Base-by-base conservation (phyloP, 2,329 filamentous ascomycete genomes). In the Sarocladium kiliense region DNA sequence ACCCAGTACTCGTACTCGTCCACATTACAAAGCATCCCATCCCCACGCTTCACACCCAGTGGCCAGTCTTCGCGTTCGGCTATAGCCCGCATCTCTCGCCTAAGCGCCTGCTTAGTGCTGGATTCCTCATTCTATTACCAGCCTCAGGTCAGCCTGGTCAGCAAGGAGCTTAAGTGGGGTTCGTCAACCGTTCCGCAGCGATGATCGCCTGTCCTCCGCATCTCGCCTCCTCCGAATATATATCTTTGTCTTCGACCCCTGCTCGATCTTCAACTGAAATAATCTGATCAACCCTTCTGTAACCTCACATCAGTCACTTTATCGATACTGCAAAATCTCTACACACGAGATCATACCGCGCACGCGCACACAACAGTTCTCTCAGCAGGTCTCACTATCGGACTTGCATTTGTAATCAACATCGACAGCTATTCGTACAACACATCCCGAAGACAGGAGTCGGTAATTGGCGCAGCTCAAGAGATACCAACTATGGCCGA, bases 21-120 rank as follows among this genome's bases (percentile, higher is more conserved):
- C 25, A 49, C 47, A 51, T 51, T 51, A 51, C 47, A 34, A 51
- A 51, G 47, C 47, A 51, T 51, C 30, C n/a, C 44, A 49, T 19
- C 10, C 25, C 14, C 21, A 25, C 21, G 23, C 9, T 23, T 9
- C 44, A 11, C 23, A 49, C 3, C 11, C 21, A 9, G n/a, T 9
- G 23, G 11, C 7, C 18, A 19, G 21, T 12, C 4, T 25, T 45
- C 21, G 18, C 23, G 19, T 9, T 45, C 7, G 41, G 11, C 21
- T 44, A 18, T 16, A 44, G 19, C 41, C 41, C 41, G 7, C 41
- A 21, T 25, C 10, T 9, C 3, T 11, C 21, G 41, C 21, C 9
- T 30, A 23, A 47, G 27, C 14, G 9, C 14, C 44, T 47, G 7
- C 5, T n/a, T 47, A 47, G 44, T 47, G 23, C 14, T 11, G n/a